Evolutionary conservation across 192 early-diverging fungal genomes (phyloP).

Genomic region (Entrophospora sp.): DNA sequence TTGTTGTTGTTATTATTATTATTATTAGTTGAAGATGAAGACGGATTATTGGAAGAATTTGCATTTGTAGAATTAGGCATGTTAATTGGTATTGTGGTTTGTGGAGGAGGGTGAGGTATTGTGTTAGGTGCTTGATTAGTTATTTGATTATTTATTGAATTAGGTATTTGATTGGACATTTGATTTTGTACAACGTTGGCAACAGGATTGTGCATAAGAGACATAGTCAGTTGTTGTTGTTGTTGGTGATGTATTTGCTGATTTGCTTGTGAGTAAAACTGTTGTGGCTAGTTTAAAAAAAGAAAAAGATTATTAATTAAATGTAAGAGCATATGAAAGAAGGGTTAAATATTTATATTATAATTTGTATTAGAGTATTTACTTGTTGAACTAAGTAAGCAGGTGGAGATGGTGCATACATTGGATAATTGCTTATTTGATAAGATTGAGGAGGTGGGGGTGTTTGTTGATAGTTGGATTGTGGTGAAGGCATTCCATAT

Average conservation of each 20-base stretch:
- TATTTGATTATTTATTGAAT: no score
- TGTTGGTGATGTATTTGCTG: constrained; percentile 5
- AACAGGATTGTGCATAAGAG: not conserved
- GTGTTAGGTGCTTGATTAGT: no score
- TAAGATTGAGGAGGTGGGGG: not conserved
- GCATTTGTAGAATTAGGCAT: no score
- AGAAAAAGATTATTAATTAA: not conserved
- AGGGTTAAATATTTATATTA: no score
- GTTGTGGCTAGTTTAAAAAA: not conserved
- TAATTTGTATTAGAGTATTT: no score
- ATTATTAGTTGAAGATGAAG: no score
- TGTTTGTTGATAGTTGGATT: not conserved
- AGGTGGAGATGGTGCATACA: not conserved
- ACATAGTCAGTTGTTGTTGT: constrained; percentile 6
- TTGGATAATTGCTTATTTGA: not conserved
- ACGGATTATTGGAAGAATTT: no score
- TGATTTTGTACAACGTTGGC: not conserved
- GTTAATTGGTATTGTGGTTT: no score
- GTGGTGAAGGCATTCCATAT: not conserved
- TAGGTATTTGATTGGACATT: no score
- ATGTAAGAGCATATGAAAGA: no score
- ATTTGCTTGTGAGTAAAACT: constrained; percentile 16
- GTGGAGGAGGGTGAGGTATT: no score
- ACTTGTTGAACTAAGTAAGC: constrained; percentile 15
- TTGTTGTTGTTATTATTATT: no score